These are phyloP conservation scores for Sarcodon sp. DNA, from an alignment of 768 basidiomycete genomes.

Conservation along the genomic window DNA sequence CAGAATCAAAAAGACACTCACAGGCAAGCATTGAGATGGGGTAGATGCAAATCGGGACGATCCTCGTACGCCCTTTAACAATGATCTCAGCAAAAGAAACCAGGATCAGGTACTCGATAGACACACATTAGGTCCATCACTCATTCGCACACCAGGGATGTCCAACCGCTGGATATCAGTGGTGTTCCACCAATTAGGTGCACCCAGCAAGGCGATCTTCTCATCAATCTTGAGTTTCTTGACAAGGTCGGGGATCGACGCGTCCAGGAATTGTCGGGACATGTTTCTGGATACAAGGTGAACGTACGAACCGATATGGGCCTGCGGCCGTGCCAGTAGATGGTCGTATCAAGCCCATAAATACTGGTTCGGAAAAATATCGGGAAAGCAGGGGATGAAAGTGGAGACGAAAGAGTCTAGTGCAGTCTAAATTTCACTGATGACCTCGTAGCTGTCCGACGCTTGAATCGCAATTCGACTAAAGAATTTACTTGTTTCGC, in stretches of 20 bases:
- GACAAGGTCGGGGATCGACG: conserved; percentile 36
- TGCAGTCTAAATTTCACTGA: too few species aligned
- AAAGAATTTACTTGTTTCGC: too few species aligned
- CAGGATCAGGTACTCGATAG: neutral
- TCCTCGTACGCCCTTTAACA: conserved; percentile 47
- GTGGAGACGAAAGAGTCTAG: neutral
- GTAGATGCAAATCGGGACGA: conserved; percentile 52
- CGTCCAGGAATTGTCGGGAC: conserved; percentile 36
- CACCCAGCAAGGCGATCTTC: conserved; percentile 50
- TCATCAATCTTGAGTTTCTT: conserved; percentile 43
- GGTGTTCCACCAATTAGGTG: conserved; percentile 66
- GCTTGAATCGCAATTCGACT: too few species aligned
- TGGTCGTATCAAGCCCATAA: too few species aligned
- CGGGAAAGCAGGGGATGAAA: neutral
- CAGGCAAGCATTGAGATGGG: conserved; percentile 55
- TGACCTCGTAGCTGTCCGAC: too few species aligned
- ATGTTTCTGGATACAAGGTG: conserved; percentile 5
- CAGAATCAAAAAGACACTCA: conserved; percentile 13
- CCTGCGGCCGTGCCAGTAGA: too few species aligned
- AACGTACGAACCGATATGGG: neutral
- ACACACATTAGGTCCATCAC: conserved; percentile 52
- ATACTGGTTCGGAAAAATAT: too few species aligned
- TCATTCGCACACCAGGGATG: conserved; percentile 61
- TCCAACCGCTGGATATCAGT: conserved; percentile 38
- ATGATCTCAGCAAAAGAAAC: conserved; percentile 1